These are phyloP conservation scores for Diaporthe ilicicola DNA, from an alignment of 2,329 filamentous ascomycete genomes.

Conservation along the genomic window DNA sequence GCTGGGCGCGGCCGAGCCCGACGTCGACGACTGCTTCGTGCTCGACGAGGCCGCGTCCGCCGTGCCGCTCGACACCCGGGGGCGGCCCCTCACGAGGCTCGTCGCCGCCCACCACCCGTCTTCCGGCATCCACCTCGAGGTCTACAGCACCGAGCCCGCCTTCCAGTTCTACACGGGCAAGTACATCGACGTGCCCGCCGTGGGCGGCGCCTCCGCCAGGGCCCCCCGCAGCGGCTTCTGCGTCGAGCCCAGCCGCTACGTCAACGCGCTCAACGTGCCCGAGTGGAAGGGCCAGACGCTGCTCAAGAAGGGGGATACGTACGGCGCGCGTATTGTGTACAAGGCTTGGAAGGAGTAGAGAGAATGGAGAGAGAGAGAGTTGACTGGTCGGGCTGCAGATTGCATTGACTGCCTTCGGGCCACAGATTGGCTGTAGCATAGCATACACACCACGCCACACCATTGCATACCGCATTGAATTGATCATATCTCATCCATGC, in stretches of 20 bases:
- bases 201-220: conserved; percentile 69
- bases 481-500: conserved; percentile 7
- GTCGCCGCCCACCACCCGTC: conserved; percentile 77
- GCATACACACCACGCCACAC: neutral
- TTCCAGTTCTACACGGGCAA: conserved; percentile 98
- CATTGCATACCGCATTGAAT: neutral
- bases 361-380: no score
- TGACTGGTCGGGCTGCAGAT: neutral
- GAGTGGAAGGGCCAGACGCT: conserved; percentile 82
- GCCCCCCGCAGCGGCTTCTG: conserved; percentile 81
- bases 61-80: conserved; percentile 73
- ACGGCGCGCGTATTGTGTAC: conserved; percentile 84
- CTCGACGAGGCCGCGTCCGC: conserved; percentile 65
- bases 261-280: conserved; percentile 85
- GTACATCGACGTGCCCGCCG: conserved; percentile 78
- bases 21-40: conserved; percentile 92
- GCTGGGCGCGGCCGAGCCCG: conserved; percentile 74
- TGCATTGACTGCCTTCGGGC: neutral
- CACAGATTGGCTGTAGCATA: neutral
- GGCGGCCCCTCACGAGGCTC: conserved; percentile 69
- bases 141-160: conserved; percentile 89
- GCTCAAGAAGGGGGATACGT: conserved; percentile 85
- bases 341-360: conserved; percentile 78
- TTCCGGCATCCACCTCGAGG: conserved; percentile 82
- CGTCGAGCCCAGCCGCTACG: conserved; percentile 89